These are phyloP conservation scores for Posidonia oceanica DNA, from an alignment of 116 monocot species.

Conservation along the genomic window DNA sequence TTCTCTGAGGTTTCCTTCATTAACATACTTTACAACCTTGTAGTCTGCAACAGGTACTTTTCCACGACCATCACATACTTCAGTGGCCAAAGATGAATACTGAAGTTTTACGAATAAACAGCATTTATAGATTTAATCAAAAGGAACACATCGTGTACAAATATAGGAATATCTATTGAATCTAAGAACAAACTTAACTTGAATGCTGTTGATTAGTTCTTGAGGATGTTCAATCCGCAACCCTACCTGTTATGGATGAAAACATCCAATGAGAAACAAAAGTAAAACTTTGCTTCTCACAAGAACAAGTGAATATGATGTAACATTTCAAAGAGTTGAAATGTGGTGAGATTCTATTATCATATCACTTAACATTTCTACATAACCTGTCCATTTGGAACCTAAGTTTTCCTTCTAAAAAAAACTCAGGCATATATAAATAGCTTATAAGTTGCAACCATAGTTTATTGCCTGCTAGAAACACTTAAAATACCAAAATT, in stretches of 20 bases:
- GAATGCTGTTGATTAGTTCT: slow-evolving; percentile 77
- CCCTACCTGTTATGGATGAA: slow-evolving; percentile 58
- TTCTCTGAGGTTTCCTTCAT: slow-evolving; percentile 12
- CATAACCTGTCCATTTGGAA: too few species aligned
- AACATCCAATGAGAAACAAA: not conserved
- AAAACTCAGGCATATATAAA: not conserved
- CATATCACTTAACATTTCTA: too few species aligned
- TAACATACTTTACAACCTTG: slow-evolving; percentile 70
- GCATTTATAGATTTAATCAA: not conserved
- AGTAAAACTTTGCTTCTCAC: not conserved
- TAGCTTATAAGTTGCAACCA: not conserved
- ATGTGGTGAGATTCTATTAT: too few species aligned
- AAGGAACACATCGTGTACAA: not conserved
- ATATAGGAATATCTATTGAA: not conserved
- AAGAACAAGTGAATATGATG: too few species aligned
- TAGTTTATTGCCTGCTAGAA: not conserved
- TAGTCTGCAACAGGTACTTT: slow-evolving; percentile 97
- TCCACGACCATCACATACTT: slow-evolving; percentile 66
- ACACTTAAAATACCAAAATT: not conserved
- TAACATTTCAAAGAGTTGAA: too few species aligned
- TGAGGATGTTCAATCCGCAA: slow-evolving; percentile 96
- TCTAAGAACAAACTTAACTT: slow-evolving; percentile 34
- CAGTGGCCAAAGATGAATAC: slow-evolving; percentile 73
- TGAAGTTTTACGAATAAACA: slow-evolving; percentile 13
- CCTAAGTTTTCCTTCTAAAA: not conserved